Conservation (phyloP, 257 asterid species). For the Nicotiana sylvestris region DNA sequence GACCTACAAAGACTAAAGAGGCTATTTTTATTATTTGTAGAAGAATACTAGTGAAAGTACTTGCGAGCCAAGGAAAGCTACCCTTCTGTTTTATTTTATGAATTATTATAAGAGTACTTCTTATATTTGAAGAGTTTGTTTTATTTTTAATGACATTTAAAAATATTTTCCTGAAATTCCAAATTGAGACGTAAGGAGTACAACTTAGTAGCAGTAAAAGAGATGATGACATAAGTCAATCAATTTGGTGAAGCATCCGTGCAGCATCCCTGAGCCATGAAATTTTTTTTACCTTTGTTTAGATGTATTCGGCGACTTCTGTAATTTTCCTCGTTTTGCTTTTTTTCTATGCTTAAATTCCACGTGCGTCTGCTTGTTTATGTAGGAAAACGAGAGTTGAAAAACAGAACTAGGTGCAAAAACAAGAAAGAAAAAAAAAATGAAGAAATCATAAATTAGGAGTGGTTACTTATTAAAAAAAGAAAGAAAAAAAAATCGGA, state of each 20-base stretch:
- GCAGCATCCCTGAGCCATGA: conserved; percentile 13
- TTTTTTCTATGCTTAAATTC: background rate
- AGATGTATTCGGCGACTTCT: background rate
- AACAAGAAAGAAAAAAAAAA: background rate
- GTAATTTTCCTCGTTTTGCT: background rate
- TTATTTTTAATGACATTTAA: background rate
- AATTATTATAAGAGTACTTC: background rate
- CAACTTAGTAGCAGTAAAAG: conserved; percentile 10
- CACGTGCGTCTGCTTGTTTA: conserved; percentile 20
- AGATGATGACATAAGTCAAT: background rate
- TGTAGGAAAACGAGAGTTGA: background rate
- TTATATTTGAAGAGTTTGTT: background rate
- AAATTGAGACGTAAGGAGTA: background rate
- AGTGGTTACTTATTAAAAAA: background rate
- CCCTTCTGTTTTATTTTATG: background rate
- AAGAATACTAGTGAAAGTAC: conserved; percentile 7
- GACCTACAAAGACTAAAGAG: conserved; percentile 8
- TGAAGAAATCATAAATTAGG: background rate
- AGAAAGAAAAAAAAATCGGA: background rate
- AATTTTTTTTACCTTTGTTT: conserved; percentile 13
- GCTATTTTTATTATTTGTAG: background rate
- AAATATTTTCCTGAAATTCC: too few species aligned
- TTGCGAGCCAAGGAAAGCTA: conserved; percentile 29
- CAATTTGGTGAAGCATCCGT: conserved; percentile 13
- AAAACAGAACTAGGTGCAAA: background rate